phyloP scores from a whole-genome alignment of 805 yeast species.

The Candida montana region DNA sequence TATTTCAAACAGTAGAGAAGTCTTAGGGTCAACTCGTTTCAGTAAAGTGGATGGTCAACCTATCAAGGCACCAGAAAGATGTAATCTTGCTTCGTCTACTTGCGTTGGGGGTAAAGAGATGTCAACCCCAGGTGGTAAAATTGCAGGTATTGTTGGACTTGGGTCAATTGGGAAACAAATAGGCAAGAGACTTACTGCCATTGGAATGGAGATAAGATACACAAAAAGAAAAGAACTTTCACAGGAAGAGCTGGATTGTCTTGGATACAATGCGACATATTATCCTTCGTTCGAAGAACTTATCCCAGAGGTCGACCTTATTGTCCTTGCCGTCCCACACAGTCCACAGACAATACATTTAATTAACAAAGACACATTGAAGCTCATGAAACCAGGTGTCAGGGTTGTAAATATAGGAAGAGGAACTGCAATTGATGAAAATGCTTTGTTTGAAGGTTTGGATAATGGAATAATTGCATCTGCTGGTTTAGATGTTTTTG shows the following conservation, averaged over 20 bases:
- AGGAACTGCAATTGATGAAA: conserved; percentile 63
- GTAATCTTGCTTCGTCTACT: conserved; percentile 36
- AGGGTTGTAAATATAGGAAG: conserved; percentile 72
- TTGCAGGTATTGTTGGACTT: conserved; percentile 64
- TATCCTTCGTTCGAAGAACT: conserved; percentile 40
- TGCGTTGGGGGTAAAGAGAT: conserved; percentile 40
- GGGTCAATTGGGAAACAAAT: conserved; percentile 70
- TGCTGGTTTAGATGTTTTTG: conserved; percentile 72
- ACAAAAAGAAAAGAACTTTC: conserved; percentile 47
- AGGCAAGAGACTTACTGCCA: conserved; percentile 47
- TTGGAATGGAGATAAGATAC: conserved; percentile 64
- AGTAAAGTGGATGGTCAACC: conserved; percentile 29
- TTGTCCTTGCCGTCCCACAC: conserved; percentile 66
- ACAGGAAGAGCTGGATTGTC: conserved; percentile 26
- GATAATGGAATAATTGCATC: conserved; percentile 53
- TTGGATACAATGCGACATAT: conserved; percentile 43
- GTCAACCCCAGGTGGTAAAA: conserved; percentile 51
- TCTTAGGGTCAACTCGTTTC: conserved; percentile 29
- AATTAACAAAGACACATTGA: conserved; percentile 44
- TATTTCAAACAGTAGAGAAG: conserved; percentile 42
- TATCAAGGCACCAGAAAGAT: conserved; percentile 27
- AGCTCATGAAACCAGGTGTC: conserved; percentile 45
- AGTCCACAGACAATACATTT: conserved; percentile 51
- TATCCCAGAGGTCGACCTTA: conserved; percentile 42
- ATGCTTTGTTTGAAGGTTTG: conserved; percentile 57